phyloP scores from a whole-genome alignment of 805 yeast species.

The Metschnikowia lochheadii region DNA sequence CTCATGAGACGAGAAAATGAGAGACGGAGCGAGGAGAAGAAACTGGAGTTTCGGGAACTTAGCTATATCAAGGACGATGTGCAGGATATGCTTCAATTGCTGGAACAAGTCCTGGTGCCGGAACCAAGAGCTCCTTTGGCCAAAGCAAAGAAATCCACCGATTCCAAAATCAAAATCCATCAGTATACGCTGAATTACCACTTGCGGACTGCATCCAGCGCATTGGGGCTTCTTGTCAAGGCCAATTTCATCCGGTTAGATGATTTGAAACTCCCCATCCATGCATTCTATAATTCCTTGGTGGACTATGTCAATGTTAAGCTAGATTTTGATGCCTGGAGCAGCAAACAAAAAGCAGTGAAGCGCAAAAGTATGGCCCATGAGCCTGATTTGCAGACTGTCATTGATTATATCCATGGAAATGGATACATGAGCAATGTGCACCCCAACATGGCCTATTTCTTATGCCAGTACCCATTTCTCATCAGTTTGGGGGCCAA shows the following conservation, averaged over 20 bases:
- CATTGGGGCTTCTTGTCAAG: constrained; percentile 50
- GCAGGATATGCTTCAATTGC: constrained; percentile 8
- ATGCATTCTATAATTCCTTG: constrained; percentile 70
- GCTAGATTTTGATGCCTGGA: constrained; percentile 83
- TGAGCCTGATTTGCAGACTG: constrained; percentile 36
- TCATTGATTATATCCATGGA: constrained; percentile 48
- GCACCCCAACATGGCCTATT: constrained; percentile 27
- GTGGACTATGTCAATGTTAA: constrained; percentile 75
- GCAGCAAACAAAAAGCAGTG: constrained; percentile 24
- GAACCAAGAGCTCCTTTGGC: not conserved
- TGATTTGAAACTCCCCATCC: constrained; percentile 22
- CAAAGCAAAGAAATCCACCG: constrained; percentile 10
- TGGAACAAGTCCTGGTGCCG: not conserved
- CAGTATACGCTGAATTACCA: constrained; percentile 84
- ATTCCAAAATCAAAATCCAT: constrained; percentile 42
- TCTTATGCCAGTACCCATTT: constrained; percentile 84
- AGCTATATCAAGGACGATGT: constrained; percentile 15
- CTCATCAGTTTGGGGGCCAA: constrained; percentile 78
- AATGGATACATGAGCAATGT: constrained; percentile 15
- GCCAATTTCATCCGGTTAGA: constrained; percentile 43
- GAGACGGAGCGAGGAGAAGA: constrained; percentile 1
- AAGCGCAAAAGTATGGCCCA: not conserved
- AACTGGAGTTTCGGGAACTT: constrained; percentile 9
- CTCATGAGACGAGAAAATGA: constrained; percentile 10
- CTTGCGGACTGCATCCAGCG: constrained; percentile 58